These are phyloP conservation scores for Chernovozyma aurita DNA, from an alignment of 1,139 yeast species.

Conservation along the genomic window DNA sequence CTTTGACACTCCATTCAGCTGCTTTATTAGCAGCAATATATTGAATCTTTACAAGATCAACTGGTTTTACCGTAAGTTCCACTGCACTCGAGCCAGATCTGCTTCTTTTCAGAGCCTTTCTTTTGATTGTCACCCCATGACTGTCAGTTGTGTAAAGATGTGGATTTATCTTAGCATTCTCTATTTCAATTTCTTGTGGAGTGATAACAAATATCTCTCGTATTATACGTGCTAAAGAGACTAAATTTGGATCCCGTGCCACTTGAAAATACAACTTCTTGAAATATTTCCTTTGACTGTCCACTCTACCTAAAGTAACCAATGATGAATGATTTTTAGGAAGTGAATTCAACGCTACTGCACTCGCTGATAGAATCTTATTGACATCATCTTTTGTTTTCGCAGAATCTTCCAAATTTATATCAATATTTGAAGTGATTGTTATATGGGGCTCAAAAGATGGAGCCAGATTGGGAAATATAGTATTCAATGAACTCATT, in stretches of 20 bases:
- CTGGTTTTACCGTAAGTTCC: conserved; percentile 7
- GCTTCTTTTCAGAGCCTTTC: conserved; percentile 22
- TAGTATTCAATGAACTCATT: conserved; percentile 60
- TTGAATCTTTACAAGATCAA: conserved; percentile 15
- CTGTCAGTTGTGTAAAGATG: conserved; percentile 35
- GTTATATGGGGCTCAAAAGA: conserved; percentile 76
- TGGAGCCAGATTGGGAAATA: conserved; percentile 67
- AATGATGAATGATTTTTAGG: conserved; percentile 35
- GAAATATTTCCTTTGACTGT: conserved; percentile 45
- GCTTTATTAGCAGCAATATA: conserved; percentile 34
- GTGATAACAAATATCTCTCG: conserved; percentile 61
- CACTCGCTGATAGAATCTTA: conserved; percentile 58
- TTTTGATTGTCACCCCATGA: conserved; percentile 28
- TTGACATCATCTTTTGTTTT: conserved; percentile 53
- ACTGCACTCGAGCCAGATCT: conserved; percentile 3
- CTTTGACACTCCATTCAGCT: conserved; percentile 52
- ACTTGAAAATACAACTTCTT: conserved; percentile 64
- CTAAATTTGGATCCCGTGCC: conserved; percentile 49
- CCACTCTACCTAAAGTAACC: conserved; percentile 35
- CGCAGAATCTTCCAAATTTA: conserved; percentile 31
- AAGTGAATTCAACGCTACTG: conserved; percentile 55
- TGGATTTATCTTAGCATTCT: conserved; percentile 34
- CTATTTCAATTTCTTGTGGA: conserved; percentile 35
- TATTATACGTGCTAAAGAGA: conserved; percentile 65
- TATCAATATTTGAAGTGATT: conserved; percentile 55